These are phyloP conservation scores for Balamuthia mandrillaris DNA, from an alignment of 208 protist species.

Conservation along the genomic window DNA sequence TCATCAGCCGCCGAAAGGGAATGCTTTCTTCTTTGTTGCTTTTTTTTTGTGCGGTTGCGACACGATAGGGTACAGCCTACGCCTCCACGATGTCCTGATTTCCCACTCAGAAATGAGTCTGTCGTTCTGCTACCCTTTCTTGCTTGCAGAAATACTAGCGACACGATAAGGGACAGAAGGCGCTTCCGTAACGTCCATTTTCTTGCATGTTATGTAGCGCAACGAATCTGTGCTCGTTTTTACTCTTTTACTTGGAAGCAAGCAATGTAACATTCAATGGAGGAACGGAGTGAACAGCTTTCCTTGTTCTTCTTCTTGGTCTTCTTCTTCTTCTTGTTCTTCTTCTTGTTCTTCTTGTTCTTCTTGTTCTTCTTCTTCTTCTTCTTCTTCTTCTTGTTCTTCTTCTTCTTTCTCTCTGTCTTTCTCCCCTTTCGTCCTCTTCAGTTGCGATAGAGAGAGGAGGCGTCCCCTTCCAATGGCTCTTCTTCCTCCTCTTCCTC, in stretches of 20 bases:
- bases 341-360: neutral
- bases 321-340: neutral
- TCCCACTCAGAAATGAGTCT: too few relatives aligned
- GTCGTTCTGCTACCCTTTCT: neutral
- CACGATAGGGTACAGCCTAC: too few relatives aligned
- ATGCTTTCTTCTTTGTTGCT: too few relatives aligned
- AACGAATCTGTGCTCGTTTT: neutral
- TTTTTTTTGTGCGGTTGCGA: too few relatives aligned
- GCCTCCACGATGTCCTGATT: too few relatives aligned
- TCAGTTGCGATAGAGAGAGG: too few relatives aligned
- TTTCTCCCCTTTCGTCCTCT: too few relatives aligned
- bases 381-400: neutral
- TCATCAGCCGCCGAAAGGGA: too few relatives aligned
- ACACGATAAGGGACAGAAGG: neutral
- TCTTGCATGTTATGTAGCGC: neutral
- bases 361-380: neutral
- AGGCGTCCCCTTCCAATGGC: too few relatives aligned
- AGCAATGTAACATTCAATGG: too few relatives aligned
- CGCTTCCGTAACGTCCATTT: neutral
- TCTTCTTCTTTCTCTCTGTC: neutral
- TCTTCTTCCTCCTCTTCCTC: too few relatives aligned
- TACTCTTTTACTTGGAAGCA: neutral
- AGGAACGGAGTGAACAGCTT: neutral
- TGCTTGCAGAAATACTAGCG: neutral
- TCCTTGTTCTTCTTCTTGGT: neutral